These are phyloP conservation scores for Bryoerythrophyllum caledonicum DNA, from an alignment of 225 moss, liverwort and hornwort species.

Conservation along the genomic window DNA sequence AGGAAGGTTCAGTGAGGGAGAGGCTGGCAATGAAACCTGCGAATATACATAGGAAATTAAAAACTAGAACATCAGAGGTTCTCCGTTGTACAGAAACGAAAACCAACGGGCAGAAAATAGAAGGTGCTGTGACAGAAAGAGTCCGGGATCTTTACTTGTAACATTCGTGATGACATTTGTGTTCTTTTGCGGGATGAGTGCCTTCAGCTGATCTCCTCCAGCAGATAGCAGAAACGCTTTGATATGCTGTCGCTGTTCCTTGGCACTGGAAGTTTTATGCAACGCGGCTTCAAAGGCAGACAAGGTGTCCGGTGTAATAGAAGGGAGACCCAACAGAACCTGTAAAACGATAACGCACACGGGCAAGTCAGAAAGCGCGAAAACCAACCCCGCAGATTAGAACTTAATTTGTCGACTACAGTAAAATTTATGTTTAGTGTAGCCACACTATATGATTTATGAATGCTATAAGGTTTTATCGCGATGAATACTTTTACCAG, in stretches of 20 bases:
- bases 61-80: constrained; percentile 10
- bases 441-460: too few relatives aligned
- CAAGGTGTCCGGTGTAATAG: constrained; percentile 65
- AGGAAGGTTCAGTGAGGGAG: not conserved
- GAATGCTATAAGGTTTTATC: too few relatives aligned
- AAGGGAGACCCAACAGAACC: constrained; percentile 85
- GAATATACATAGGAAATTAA: not conserved
- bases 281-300: constrained; percentile 74
- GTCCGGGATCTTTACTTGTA: constrained; percentile 50
- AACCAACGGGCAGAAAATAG: not conserved
- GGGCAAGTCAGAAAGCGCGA: not conserved
- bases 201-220: constrained; percentile 93
- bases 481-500: too few relatives aligned
- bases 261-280: constrained; percentile 83
- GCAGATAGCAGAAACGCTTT: constrained; percentile 85
- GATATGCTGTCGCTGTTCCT: constrained; percentile 90
- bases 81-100: too few relatives aligned
- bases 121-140: not conserved
- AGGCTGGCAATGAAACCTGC: not conserved
- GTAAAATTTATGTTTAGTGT: too few relatives aligned
- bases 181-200: constrained; percentile 82
- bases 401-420: not conserved
- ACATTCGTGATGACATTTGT: constrained; percentile 84
- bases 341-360: constrained; percentile 32
- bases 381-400: not conserved